phyloP scores from a whole-genome alignment of 352 stramenopile genomes.

The Pythium myriotylum region DNA sequence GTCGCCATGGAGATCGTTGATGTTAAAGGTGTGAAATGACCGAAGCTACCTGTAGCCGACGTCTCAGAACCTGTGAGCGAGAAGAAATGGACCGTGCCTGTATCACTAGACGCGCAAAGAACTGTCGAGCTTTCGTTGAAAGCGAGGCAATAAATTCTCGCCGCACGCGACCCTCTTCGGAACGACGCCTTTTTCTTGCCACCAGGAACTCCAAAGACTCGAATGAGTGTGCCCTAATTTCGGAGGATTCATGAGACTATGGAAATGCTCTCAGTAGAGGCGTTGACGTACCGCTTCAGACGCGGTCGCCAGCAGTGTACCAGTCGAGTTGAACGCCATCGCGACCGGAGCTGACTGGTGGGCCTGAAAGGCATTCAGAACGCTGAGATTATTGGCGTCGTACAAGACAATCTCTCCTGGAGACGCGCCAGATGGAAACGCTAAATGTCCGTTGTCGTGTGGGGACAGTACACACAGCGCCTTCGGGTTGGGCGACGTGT shows the following conservation, averaged over 20 bases:
- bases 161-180: constrained; percentile 94
- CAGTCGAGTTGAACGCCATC: constrained; percentile 88
- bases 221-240: constrained; percentile 94
- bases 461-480: constrained; percentile 84
- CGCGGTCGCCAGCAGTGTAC: constrained; percentile 87
- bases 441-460: constrained; percentile 85
- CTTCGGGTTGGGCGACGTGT: constrained; percentile 88
- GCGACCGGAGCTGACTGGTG: constrained; percentile 86
- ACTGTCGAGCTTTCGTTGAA: constrained; percentile 95
- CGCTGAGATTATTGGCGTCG: constrained; percentile 91
- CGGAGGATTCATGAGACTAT: constrained; percentile 1
- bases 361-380: constrained; percentile 91
- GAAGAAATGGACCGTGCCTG: constrained; percentile 97
- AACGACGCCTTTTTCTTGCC: constrained; percentile 93
- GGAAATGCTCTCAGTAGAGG: neutral
- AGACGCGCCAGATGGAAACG: constrained; percentile 81
- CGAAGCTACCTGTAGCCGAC: constrained; percentile 78
- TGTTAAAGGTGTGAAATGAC: constrained; percentile 73
- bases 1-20: constrained; percentile 73
- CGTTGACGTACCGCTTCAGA: constrained; percentile 77
- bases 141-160: constrained; percentile 95
- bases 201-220: constrained; percentile 95
- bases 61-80: constrained; percentile 75
- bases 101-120: constrained; percentile 95
- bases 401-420: constrained; percentile 91